These are phyloP conservation scores for Malassezia slooffiae DNA, from an alignment of 1,284 basidiomycete species.

Conservation along the genomic window DNA sequence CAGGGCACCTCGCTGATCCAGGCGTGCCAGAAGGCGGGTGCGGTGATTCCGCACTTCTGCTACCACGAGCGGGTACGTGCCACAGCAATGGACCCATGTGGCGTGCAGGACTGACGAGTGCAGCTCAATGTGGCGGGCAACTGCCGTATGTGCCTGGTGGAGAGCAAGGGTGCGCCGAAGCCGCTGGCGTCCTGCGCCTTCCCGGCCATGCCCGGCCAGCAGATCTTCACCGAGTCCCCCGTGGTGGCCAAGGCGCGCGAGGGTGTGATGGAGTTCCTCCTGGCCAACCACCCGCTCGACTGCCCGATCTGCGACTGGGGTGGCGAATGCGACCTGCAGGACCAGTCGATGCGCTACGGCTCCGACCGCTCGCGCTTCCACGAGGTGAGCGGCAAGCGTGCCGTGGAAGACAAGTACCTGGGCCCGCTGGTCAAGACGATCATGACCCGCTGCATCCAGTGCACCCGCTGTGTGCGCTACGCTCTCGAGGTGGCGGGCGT, in stretches of 20 bases:
- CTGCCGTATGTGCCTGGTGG: constrained; percentile 69
- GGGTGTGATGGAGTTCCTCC: constrained; percentile 96
- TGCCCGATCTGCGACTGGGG: constrained; percentile 86
- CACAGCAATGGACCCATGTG: too few species aligned
- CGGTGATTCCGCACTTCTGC: constrained; percentile 59
- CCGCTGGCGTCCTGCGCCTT: constrained; percentile 69
- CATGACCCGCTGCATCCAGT: constrained; percentile 99
- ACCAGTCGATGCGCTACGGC: constrained; percentile 98
- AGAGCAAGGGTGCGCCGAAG: constrained; percentile 85
- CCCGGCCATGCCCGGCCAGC: constrained; percentile 93
- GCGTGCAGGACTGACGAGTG: background rate
- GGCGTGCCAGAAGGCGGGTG: constrained; percentile 58
- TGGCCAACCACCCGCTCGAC: constrained; percentile 93
- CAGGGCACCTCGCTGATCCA: constrained; percentile 64
- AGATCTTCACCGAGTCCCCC: constrained; percentile 91
- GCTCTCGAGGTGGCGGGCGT: constrained; percentile 98
- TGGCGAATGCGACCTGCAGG: constrained; percentile 91
- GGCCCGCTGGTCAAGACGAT: constrained; percentile 97
- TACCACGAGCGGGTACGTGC: constrained; percentile 68
- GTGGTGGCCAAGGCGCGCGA: constrained; percentile 79
- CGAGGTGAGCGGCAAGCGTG: constrained; percentile 93
- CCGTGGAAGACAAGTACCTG: constrained; percentile 95
- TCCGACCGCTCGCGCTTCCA: constrained; percentile 95
- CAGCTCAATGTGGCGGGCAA: constrained; percentile 41
- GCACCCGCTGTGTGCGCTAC: constrained; percentile 96